Evolutionary conservation across 345 rosid species (phyloP), one percentile per base, ranked within the genome.

Genomic region (Chamaenerion angustifolium): DNA sequence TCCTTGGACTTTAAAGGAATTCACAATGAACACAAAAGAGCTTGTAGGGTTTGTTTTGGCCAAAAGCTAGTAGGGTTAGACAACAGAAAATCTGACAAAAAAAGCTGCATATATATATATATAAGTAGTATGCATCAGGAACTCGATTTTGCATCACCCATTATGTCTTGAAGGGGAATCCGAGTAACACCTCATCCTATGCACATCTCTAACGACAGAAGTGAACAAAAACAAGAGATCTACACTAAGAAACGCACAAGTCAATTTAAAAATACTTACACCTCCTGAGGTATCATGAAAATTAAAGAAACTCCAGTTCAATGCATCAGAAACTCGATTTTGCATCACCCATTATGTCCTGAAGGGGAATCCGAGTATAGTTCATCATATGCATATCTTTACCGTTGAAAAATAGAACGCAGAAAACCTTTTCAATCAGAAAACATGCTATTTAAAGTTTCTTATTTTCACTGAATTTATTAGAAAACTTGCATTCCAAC

Each of bases 291-390:
- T 31, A 31, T 2, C 0, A 0, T 31, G 7, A 1, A 31, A 31
- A 7, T 4, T 3, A 7, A 31, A 31, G 3, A 5, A 31, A 3
- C 1, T 31, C 8, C 6, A 31, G 37, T 31, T 31, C 6, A 7
- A 7, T 31, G 61, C 61, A 61, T 70, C 70, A 58, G 74, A 65
- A 54, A 61, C 69, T 69, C 69, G 57, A 58, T 35, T 6, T 64
- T 42, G 56, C 68, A 62, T 71, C 68, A 66, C 53, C 57, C 68
- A 63, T 58, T 12, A 17, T 18, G 71, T 63, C 65, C 46, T 59
- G 71, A 59, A 71, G 71, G 71, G 71, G 71, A 71, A 71, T 62
- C 71, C 75, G 65, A 70, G 71, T 62, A 52, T 31, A 31, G 42
- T 10, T 63, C 68, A 10, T 66, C 75, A 63, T 14, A 44, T 59